Evolutionary conservation across 108 stramenopile genomes (phyloP), one percentile per base, ranked within the genome.

Genomic region (Phaeodactylum tricornutum): DNA sequence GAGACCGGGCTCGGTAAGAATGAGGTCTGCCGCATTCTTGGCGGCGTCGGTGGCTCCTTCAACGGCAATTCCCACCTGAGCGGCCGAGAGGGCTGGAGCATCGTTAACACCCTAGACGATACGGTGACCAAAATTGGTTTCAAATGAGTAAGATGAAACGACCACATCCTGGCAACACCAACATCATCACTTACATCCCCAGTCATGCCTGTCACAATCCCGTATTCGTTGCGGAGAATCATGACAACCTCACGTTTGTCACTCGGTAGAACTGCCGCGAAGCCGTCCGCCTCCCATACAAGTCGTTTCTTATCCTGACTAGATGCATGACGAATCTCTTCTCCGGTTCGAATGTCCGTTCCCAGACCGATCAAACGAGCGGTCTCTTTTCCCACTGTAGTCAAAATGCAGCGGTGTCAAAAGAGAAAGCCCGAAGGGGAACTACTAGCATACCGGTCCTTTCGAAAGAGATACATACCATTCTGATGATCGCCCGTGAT

Each of bases 21-120:
- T 83, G 25, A 92, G 67, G 46, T 88, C 88, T 2, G 84, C 76
- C 16, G 94, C 90, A 55, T 80, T 85, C 47, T 81, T 74, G 12
- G 94, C 90, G 11, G 90, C 93, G 64, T 95, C 93, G 4, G 90
- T 92, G 19, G 86, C 83, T 32, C 82, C 90, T 22, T 74, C 65
- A 4, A 95, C 90, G 8, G 82, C 81, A 43, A 89, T 79, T 29
- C 81, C 81, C 43, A 72, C 75, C 47, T 95, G 83, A 29, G 90
- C 90, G 23, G 72, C 74, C 14, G 68, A 74, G 16, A 92, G 66
- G 0, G 90, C 93, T 2, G 93, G 79, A 14, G 88, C 88, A 57
- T 94, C 93, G 57, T 94, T 94, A 30, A 92, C 86, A 27, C 57
- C 57, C n/a, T n/a, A n/a, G n/a, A n/a, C n/a, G n/a, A n/a, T n/a